These are phyloP conservation scores for Opeltia flavorubescens DNA, from an alignment of 495 filamentous ascomycete species.

Conservation along the genomic window DNA sequence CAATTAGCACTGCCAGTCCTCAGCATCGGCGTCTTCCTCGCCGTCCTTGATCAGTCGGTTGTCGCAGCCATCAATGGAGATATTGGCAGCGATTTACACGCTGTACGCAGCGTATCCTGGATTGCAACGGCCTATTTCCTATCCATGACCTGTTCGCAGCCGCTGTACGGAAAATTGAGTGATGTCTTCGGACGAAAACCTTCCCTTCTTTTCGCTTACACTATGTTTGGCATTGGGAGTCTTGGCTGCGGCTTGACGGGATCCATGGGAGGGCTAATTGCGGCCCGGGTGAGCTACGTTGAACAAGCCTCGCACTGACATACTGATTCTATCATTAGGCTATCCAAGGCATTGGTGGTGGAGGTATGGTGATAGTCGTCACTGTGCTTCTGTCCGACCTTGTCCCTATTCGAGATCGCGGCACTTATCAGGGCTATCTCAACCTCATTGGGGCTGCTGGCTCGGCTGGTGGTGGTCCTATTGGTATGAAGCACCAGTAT, in stretches of 20 bases:
- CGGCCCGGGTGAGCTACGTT: slow-evolving; percentile 7
- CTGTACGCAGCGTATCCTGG: slow-evolving; percentile 8
- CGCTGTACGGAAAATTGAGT: slow-evolving; percentile 10
- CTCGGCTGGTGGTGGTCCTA: slow-evolving; percentile 7
- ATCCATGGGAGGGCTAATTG: slow-evolving; percentile 6
- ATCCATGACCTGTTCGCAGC: slow-evolving; percentile 8
- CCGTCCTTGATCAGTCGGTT: slow-evolving; percentile 6
- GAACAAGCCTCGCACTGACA: not conserved
- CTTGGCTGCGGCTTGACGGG: slow-evolving; percentile 7
- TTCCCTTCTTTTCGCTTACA: slow-evolving; percentile 5
- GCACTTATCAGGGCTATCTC: slow-evolving; percentile 8
- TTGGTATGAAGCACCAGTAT: slow-evolving; percentile 1
- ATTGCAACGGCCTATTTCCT: slow-evolving; percentile 12
- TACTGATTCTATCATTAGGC: not conserved
- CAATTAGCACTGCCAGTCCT: slow-evolving; percentile 3
- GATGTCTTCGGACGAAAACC: slow-evolving; percentile 11
- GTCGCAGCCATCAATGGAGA: slow-evolving; percentile 9
- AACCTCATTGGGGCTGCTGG: slow-evolving; percentile 10
- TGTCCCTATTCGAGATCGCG: slow-evolving; percentile 5
- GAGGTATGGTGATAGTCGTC: slow-evolving; percentile 9
- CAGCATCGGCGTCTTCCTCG: slow-evolving; percentile 4
- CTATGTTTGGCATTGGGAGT: slow-evolving; percentile 7
- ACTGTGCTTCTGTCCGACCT: slow-evolving; percentile 8
- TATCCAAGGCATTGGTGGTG: slow-evolving; percentile 8
- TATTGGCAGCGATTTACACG: slow-evolving; percentile 10